A percentile compares a stretch with the other conserved stretches of the same genome.
phyloP scores from a whole-genome alignment of 306 rosid species.

The Corylus heterophylla region DNA sequence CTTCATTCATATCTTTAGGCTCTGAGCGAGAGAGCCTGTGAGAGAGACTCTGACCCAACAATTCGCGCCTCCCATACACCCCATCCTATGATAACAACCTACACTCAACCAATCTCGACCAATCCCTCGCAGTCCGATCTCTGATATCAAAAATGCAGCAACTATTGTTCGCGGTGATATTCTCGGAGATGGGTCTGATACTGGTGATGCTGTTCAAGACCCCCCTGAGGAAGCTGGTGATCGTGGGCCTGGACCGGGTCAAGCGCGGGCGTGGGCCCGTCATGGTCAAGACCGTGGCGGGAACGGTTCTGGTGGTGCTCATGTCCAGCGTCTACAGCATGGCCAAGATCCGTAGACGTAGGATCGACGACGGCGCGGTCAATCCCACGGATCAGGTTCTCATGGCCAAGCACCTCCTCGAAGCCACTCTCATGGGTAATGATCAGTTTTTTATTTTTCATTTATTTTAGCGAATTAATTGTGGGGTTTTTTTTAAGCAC shows the following conservation, averaged over 20 bases:
- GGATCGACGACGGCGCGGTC: conserved; percentile 52
- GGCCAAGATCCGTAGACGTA: conserved; percentile 58
- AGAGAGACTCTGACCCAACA: background rate
- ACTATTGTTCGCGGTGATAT: conserved; percentile 55
- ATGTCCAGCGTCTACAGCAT: conserved; percentile 56
- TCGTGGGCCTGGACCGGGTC: conserved; percentile 69
- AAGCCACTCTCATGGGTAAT: conserved; percentile 90
- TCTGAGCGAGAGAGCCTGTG: background rate
- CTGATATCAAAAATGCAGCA: conserved; percentile 54
- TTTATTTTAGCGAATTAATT: background rate
- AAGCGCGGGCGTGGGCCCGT: conserved; percentile 85
- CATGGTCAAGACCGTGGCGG: conserved; percentile 73
- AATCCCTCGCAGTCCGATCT: background rate
- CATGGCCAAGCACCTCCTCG: conserved; percentile 78
- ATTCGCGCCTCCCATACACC: background rate
- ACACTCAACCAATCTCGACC: background rate
- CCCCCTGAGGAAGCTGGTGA: conserved; percentile 78
- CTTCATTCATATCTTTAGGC: background rate
- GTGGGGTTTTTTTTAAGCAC: background rate
- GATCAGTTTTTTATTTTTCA: background rate
- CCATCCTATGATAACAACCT: conserved; percentile 1
- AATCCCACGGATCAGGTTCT: conserved; percentile 98
- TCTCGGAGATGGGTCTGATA: conserved; percentile 60
- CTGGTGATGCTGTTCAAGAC: conserved; percentile 66
- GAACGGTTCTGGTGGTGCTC: conserved; percentile 52